These are phyloP conservation scores for Lineolata rhizophorae DNA, from an alignment of 495 filamentous ascomycete genomes.

Conservation along the genomic window DNA sequence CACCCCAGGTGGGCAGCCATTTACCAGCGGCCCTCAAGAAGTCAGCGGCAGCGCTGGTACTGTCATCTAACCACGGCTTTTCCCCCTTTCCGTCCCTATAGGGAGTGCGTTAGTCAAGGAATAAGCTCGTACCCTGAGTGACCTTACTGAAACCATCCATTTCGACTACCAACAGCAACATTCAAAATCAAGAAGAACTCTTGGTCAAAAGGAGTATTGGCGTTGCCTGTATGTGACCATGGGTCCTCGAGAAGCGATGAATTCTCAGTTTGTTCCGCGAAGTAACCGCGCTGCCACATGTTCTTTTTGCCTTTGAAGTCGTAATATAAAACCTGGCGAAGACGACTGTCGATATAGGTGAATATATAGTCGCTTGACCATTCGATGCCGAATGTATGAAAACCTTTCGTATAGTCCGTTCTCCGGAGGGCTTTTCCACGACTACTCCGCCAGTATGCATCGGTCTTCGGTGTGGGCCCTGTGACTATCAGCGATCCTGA, in stretches of 20 bases:
- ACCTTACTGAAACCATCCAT: conserved; percentile 7
- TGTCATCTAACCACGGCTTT: conserved; percentile 5
- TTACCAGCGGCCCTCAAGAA: conserved; percentile 3
- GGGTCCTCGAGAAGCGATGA: conserved; percentile 5
- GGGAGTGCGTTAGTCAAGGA: too few species aligned
- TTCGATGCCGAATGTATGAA: conserved; percentile 9
- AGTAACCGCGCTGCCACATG: conserved; percentile 7
- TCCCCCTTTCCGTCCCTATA: conserved; percentile 4
- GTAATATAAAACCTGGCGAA: conserved; percentile 8
- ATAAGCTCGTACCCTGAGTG: background rate
- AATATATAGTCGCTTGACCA: conserved; percentile 10
- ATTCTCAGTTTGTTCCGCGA: conserved; percentile 3
- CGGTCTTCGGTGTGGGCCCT: conserved; percentile 4
- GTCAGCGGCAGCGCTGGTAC: conserved; percentile 1
- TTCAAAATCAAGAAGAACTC: conserved; percentile 9
- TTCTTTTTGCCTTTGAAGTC: conserved; percentile 4
- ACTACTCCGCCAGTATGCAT: conserved; percentile 5
- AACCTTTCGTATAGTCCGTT: conserved; percentile 5
- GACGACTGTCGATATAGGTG: conserved; percentile 9
- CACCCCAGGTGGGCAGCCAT: conserved; percentile 6
- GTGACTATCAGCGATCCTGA: too few species aligned
- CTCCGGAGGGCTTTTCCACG: conserved; percentile 1
- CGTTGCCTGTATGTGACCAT: conserved; percentile 5
- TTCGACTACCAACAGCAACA: conserved; percentile 7
- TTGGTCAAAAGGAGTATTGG: conserved; percentile 9